A percentile compares a stretch with the other conserved stretches of the same genome.
Conservation (phyloP, 176 grass and related monocot genomes). For the Thalia dealbata region DNA sequence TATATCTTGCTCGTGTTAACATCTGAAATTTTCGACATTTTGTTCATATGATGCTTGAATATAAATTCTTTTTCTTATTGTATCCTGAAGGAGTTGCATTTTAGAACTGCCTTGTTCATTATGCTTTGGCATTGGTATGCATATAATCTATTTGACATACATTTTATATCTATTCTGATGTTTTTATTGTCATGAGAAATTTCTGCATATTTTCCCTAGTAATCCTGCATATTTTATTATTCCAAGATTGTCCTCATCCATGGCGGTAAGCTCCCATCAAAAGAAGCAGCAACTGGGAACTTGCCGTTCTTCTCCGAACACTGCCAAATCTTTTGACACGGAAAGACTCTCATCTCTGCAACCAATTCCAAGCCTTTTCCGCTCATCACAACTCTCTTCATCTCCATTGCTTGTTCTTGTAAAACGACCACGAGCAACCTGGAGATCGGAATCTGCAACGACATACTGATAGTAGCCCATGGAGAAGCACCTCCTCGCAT, state of each 20-base stretch:
- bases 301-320: conserved; percentile 51
- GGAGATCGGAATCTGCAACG: conserved; percentile 41
- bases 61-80: conserved; percentile 17
- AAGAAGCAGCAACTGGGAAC: conserved; percentile 43
- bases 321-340: conserved; percentile 96
- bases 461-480: conserved; percentile 87
- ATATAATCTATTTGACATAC: neutral
- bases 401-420: conserved; percentile 13
- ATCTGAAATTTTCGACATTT: neutral
- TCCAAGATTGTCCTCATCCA: conserved; percentile 22
- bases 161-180: neutral
- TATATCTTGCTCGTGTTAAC: neutral
- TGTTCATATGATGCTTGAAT: neutral
- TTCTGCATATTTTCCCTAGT: too few relatives aligned
- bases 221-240: neutral
- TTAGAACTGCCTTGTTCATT: conserved; percentile 82
- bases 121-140: conserved; percentile 64
- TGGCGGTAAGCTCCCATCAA: conserved; percentile 36
- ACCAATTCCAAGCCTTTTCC: conserved; percentile 48
- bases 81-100: conserved; percentile 83
- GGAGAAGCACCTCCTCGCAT: conserved; percentile 60
- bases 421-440: conserved; percentile 30
- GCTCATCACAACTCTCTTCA: conserved; percentile 22
- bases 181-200: too few relatives aligned
- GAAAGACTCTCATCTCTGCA: conserved; percentile 91